Evolutionary conservation across 2,329 filamentous ascomycete species (phyloP).

Genomic region (Bertia moriformis): DNA sequence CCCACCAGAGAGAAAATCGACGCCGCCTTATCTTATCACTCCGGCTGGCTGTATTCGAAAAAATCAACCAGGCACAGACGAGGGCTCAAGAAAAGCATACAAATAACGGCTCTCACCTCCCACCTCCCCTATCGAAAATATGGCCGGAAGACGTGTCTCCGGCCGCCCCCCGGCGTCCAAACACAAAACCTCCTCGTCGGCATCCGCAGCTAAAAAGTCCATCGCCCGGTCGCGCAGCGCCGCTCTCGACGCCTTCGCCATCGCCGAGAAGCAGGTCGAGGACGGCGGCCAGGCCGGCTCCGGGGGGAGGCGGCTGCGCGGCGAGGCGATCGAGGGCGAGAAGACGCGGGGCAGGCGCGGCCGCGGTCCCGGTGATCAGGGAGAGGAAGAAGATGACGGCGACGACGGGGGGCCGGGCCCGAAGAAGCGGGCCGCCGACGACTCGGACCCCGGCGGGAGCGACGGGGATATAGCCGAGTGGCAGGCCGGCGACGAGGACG

Average conservation of each 20-base stretch:
- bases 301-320: slow-evolving; percentile 26
- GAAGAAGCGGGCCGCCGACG: slow-evolving; percentile 40
- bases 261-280: slow-evolving; percentile 37
- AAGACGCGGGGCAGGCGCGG: slow-evolving; percentile 26
- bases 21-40: too few relatives aligned
- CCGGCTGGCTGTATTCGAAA: too few relatives aligned
- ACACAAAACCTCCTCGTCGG: slow-evolving; percentile 15
- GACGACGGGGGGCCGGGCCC: slow-evolving; percentile 15
- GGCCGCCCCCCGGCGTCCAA: too few relatives aligned
- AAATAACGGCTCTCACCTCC: too few relatives aligned
- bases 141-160: too few relatives aligned
- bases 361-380: slow-evolving; percentile 23
- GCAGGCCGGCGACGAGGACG: slow-evolving; percentile 49
- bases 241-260: slow-evolving; percentile 40
- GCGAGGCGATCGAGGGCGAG: slow-evolving; percentile 25
- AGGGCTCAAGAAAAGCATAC: too few relatives aligned
- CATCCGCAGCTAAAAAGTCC: slow-evolving; percentile 22
- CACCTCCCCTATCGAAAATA: too few relatives aligned
- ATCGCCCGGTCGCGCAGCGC: slow-evolving; percentile 32
- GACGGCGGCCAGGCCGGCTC: slow-evolving; percentile 15
- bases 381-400: slow-evolving; percentile 39
- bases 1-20: too few relatives aligned
- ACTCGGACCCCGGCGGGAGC: too few relatives aligned
- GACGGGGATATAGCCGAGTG: slow-evolving; percentile 80
- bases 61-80: too few relatives aligned